Evolutionary conservation across 1,284 basidiomycete genomes (phyloP).

Genomic region (Rhodotorula sp.): DNA sequence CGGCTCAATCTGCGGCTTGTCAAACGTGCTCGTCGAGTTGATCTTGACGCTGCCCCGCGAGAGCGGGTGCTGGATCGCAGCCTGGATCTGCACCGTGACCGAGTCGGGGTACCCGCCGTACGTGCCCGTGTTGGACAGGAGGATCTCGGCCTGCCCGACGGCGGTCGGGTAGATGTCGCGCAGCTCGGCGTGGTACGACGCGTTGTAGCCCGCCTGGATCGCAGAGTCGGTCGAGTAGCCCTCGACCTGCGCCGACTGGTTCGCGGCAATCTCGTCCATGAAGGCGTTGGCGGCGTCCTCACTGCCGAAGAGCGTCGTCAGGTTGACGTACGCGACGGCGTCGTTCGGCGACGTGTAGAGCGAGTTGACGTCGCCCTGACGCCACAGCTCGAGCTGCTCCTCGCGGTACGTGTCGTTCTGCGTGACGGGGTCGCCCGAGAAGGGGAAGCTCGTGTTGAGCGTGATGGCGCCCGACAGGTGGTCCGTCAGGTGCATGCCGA

Average conservation of each 20-base stretch:
- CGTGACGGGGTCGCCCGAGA: slow-evolving; percentile 43
- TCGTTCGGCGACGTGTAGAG: slow-evolving; percentile 68
- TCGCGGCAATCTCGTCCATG: slow-evolving; percentile 49
- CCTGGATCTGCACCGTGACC: slow-evolving; percentile 59
- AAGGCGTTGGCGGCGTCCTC: slow-evolving; percentile 44
- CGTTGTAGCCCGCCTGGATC: slow-evolving; percentile 29
- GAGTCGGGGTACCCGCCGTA: slow-evolving; percentile 48
- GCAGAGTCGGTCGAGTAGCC: slow-evolving; percentile 32
- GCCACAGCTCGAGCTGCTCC: slow-evolving; percentile 43
- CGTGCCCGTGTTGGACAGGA: slow-evolving; percentile 59
- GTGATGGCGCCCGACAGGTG: slow-evolving; percentile 44
- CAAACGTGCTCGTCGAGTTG: slow-evolving; percentile 60
- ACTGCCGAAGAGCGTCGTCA: slow-evolving; percentile 58
- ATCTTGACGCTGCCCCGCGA: slow-evolving; percentile 57
- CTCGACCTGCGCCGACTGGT: slow-evolving; percentile 51
- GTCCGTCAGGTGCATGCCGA: slow-evolving; percentile 53
- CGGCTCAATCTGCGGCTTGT: slow-evolving; percentile 63
- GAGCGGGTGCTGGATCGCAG: slow-evolving; percentile 67
- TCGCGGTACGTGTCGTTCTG: slow-evolving; percentile 41
- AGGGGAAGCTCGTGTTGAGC: slow-evolving; percentile 38
- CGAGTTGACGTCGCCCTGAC: slow-evolving; percentile 46
- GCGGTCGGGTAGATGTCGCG: slow-evolving; percentile 44
- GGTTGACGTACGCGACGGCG: slow-evolving; percentile 66
- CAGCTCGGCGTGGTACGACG: slow-evolving; percentile 39
- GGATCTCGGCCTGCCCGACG: slow-evolving; percentile 64